Conservation (phyloP, 192 early-diverging fungal species). For the Backusella tarrabulga region DNA sequence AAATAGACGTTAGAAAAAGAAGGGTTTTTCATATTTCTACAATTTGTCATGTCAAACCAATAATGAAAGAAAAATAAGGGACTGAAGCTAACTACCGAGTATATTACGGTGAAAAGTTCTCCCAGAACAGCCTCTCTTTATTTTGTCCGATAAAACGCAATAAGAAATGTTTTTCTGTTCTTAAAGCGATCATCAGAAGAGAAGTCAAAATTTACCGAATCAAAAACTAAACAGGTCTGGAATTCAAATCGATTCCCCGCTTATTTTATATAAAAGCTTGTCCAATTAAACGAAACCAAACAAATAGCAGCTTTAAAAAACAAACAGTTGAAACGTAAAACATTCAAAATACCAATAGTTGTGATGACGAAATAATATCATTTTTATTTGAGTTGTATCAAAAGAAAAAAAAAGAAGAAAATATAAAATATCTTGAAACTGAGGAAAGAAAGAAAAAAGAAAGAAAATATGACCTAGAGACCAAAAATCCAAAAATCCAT, state of each 20-base stretch:
- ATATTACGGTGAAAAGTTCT: neutral
- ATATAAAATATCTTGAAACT: neutral
- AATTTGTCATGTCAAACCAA: neutral
- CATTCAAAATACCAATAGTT: neutral
- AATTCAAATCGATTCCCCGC: neutral
- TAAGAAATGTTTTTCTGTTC: slow-evolving; percentile 2
- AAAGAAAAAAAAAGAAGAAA: neutral
- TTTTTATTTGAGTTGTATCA: slow-evolving; percentile 7
- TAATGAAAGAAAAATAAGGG: neutral
- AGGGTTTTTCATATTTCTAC: neutral
- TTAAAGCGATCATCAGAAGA: slow-evolving; percentile 1
- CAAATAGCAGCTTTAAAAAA: neutral
- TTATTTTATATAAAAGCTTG: neutral
- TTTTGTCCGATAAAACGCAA: neutral
- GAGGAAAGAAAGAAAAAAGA: neutral
- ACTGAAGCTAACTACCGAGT: neutral
- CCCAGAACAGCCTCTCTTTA: neutral
- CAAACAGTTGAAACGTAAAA: neutral
- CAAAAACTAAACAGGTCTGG: slow-evolving; percentile 4
- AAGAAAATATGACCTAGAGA: neutral
- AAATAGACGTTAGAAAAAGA: neutral
- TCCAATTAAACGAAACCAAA: neutral
- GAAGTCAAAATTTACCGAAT: slow-evolving; percentile 1
- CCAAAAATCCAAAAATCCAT: neutral
- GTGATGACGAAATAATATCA: neutral